These are phyloP conservation scores for Amanita rimosa DNA, from an alignment of 768 basidiomycete genomes.

Conservation along the genomic window DNA sequence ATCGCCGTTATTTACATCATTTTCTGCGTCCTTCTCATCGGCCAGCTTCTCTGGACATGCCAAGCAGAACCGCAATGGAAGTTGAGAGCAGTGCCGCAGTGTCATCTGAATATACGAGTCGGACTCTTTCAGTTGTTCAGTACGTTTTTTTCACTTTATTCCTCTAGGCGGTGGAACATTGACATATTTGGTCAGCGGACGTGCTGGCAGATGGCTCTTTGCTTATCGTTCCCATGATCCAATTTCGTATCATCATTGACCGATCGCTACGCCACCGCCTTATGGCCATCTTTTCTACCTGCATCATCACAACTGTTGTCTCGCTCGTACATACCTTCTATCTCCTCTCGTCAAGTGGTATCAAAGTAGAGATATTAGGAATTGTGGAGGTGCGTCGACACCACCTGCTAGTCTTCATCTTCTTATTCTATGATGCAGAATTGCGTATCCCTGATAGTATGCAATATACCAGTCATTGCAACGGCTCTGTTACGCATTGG, in stretches of 20 bases:
- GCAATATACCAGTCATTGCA: conserved; percentile 15
- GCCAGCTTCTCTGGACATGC: conserved; percentile 36
- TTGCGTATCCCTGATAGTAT: conserved; percentile 24
- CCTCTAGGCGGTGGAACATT: background rate
- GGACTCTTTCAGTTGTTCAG: conserved; percentile 42
- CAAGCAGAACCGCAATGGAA: conserved; percentile 29
- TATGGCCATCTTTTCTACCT: conserved; percentile 42
- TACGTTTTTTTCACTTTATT: conserved; percentile 16
- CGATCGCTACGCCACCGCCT: conserved; percentile 25
- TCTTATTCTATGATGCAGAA: conserved; percentile 12
- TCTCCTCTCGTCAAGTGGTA: conserved; percentile 20
- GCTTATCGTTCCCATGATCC: conserved; percentile 30
- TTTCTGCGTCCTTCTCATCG: conserved; percentile 23
- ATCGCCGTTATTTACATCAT: conserved; percentile 21
- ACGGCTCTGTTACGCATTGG: background rate
- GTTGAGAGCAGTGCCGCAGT: conserved; percentile 21
- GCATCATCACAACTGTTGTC: conserved; percentile 35
- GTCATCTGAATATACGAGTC: conserved; percentile 32
- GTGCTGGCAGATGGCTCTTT: conserved; percentile 33
- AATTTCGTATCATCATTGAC: conserved; percentile 32
- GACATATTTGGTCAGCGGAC: conserved; percentile 25
- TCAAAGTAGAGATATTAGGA: conserved; percentile 23
- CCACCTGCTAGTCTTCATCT: background rate
- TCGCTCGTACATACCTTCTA: conserved; percentile 33
- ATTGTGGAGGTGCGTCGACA: conserved; percentile 28